Evolutionary conservation across 2,329 filamentous ascomycete genomes (phyloP), one percentile per base, ranked within the genome.

Genomic region (Fusarium sp.): DNA sequence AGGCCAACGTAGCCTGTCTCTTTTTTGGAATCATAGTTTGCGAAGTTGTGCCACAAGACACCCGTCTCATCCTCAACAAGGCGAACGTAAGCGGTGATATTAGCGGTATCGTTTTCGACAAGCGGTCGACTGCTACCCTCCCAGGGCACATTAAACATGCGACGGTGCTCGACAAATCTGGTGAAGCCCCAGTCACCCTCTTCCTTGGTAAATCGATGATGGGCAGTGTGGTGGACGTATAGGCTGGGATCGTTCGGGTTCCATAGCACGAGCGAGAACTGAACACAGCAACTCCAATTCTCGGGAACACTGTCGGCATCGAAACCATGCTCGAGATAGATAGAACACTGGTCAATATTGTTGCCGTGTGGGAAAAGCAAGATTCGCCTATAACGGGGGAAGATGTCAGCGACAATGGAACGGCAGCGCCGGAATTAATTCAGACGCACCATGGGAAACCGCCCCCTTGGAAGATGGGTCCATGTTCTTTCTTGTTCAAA

Each of bases 141-240:
- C 88, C 92, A 97, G 3, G 89, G 86, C 34, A 90, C 84, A 64
- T 91, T 91, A 77, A 98, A 97, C 78, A 98, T 91, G 75, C 90
- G 91, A 55, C 94, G 88, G 50, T 97, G 87, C 78, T 98, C 96
- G 14, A 94, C 90, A 77, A 98, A 99, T 57, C 95, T 86, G n/a
- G 96, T 99, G 79, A 99, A 99, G 2, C 96, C 96, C 96, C 96
- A 99, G 76, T 99, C 96, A 24, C 94, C 94, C 80, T 99, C 96
- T 43, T 98, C 96, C 68, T 92, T 93, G 6, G 94, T 98, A 80
- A 98, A 99, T 62, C 96, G 92, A 78, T 99, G 96, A 73, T 94
- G 94, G n/a, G 96, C 96, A 43, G 84, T 87, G 83, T 94, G 90
- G 74, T 97, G 92, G 51, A 86, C 86, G 79, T 92, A 94, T 73